These are phyloP conservation scores for Citrus glauca DNA, from an alignment of 345 rosid genomes.

Conservation along the genomic window DNA sequence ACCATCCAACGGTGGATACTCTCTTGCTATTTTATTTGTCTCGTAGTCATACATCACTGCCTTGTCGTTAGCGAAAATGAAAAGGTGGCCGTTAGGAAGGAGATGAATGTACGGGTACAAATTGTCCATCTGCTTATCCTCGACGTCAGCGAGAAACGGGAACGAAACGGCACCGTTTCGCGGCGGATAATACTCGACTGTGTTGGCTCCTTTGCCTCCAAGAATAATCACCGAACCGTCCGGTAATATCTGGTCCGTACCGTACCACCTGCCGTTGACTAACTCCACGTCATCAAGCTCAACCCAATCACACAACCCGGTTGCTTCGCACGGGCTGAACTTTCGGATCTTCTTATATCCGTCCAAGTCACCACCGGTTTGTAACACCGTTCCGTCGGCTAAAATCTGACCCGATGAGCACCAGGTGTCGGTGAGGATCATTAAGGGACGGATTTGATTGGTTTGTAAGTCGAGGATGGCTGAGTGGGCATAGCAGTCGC, in stretches of 20 bases:
- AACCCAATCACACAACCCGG: conserved; percentile 56
- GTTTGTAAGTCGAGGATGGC: conserved; percentile 45
- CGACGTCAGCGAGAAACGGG: conserved; percentile 61
- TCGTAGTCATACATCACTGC: conserved; percentile 67
- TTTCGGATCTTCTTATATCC: conserved; percentile 51
- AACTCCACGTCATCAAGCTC: conserved; percentile 50
- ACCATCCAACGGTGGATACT: conserved; percentile 69
- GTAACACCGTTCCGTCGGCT: conserved; percentile 66
- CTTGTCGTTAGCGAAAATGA: conserved; percentile 73
- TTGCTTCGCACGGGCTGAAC: conserved; percentile 51
- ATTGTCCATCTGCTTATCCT: conserved; percentile 83
- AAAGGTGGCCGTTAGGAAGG: conserved; percentile 77
- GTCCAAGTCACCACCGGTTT: conserved; percentile 69
- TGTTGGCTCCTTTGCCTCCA: conserved; percentile 60
- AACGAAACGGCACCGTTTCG: conserved; percentile 55
- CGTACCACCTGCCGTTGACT: conserved; percentile 60
- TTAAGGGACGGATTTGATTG: conserved; percentile 49
- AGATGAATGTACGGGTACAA: conserved; percentile 88
- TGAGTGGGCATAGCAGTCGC: conserved; percentile 84
- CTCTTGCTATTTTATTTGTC: conserved; percentile 32
- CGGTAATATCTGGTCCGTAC: conserved; percentile 64
- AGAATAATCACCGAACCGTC: conserved; percentile 71
- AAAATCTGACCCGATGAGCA: conserved; percentile 75
- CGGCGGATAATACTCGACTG: conserved; percentile 65
- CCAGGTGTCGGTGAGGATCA: conserved; percentile 75